A percentile compares a stretch with the other conserved stretches of the same genome.
These are phyloP conservation scores for Chaetomium fimeti DNA, from an alignment of 495 filamentous ascomycete species.

Conservation along the genomic window DNA sequence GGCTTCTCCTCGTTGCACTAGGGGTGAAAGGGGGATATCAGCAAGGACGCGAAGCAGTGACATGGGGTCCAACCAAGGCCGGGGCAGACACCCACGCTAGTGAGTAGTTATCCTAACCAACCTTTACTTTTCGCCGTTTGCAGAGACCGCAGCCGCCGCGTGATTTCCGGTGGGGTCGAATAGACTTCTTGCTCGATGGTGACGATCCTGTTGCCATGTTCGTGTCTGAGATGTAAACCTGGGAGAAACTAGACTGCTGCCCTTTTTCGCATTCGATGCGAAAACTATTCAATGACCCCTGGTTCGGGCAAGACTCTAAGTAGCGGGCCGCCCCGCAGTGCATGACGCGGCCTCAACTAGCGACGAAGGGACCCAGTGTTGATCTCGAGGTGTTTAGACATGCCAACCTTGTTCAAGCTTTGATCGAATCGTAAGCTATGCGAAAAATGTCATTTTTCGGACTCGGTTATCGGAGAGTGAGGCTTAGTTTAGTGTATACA, in stretches of 20 bases:
- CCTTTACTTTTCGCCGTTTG: constrained; percentile 13
- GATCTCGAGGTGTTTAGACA: background rate
- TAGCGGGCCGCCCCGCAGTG: background rate
- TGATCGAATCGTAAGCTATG: background rate
- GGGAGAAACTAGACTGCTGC: background rate
- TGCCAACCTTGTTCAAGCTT: background rate
- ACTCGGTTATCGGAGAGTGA: background rate
- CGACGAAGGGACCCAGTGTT: background rate
- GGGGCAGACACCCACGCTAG: too few species aligned
- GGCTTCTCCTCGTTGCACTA: constrained; percentile 9
- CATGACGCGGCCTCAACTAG: constrained; percentile 7
- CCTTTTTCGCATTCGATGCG: constrained; percentile 8
- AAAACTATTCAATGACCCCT: background rate
- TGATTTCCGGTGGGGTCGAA: constrained; percentile 11
- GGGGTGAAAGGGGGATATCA: background rate
- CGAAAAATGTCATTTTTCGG: constrained; percentile 10
- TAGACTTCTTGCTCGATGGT: constrained; percentile 3
- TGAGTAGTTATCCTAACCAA: background rate
- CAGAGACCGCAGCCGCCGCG: constrained; percentile 7
- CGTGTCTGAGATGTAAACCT: background rate
- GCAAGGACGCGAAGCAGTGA: background rate
- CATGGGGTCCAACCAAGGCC: background rate
- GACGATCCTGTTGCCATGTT: constrained; percentile 7
- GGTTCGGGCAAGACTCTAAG: background rate
- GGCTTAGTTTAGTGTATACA: background rate